Percentiles rank a stretch among this genome's conserved stretches.
These are phyloP conservation scores for Xylaria sp. DNA, from an alignment of 2,329 filamentous ascomycete species.

Conservation along the genomic window DNA sequence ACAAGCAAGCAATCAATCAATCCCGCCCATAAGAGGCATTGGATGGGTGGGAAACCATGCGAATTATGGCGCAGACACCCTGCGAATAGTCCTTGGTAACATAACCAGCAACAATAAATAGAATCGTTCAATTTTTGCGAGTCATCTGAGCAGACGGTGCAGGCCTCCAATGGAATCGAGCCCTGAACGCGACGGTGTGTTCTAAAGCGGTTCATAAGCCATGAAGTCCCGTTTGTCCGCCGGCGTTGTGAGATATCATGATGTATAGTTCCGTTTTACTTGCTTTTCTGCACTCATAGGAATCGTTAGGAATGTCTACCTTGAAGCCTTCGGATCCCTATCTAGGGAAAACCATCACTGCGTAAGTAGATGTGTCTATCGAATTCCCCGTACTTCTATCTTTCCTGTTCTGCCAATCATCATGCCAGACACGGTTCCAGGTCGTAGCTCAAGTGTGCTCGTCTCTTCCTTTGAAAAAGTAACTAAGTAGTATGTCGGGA, in stretches of 20 bases:
- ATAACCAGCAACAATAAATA: slow-evolving; percentile 25
- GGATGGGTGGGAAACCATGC: background rate
- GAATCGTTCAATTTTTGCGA: background rate
- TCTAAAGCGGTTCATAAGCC: slow-evolving; percentile 9
- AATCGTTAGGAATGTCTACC: slow-evolving; percentile 25
- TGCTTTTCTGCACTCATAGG: background rate
- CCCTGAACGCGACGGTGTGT: background rate
- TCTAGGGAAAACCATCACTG: slow-evolving; percentile 35
- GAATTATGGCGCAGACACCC: slow-evolving; percentile 4
- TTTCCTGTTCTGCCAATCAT: slow-evolving; percentile 3
- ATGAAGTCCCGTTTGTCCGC: background rate
- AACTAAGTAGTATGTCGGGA: too few species aligned
- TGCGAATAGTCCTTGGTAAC: background rate
- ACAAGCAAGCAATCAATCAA: background rate
- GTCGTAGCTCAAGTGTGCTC: background rate
- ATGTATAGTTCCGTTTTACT: slow-evolving; percentile 1
- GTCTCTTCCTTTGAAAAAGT: background rate
- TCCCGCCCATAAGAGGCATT: slow-evolving; percentile 1
- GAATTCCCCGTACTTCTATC: background rate
- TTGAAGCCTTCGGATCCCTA: slow-evolving; percentile 31
- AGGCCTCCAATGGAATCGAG: slow-evolving; percentile 12
- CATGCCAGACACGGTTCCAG: background rate
- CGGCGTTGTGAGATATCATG: background rate
- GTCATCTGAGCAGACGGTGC: slow-evolving; percentile 8
- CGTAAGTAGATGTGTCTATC: slow-evolving; percentile 33